Evolutionary conservation across 2,329 filamentous ascomycete genomes (phyloP).

Genomic region (Fusarium algeriense): DNA sequence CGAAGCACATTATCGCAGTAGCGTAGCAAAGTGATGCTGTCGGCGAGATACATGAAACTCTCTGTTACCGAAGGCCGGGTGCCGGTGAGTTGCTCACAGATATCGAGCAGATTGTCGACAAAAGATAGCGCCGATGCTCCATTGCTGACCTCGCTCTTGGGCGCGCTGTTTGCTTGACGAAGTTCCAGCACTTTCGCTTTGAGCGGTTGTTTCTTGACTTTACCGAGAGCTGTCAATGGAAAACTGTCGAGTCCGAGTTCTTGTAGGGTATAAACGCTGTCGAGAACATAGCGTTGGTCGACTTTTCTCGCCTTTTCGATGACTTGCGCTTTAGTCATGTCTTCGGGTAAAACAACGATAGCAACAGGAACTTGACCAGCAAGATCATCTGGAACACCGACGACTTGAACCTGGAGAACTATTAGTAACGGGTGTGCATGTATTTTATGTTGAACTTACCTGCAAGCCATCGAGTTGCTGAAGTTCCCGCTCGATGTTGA

Average conservation of each 20-base stretch:
- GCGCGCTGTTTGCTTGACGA: background rate
- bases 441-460: constrained; percentile 23
- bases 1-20: constrained; percentile 52
- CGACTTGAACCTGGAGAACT: constrained; percentile 52
- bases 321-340: constrained; percentile 50
- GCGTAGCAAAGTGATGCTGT: constrained; percentile 55
- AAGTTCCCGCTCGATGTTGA: constrained; percentile 53
- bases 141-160: background rate
- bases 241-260: constrained; percentile 56
- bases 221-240: constrained; percentile 59
- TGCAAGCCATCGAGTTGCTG: constrained; percentile 51
- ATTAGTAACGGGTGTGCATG: constrained; percentile 11
- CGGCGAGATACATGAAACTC: constrained; percentile 48
- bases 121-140: constrained; percentile 16
- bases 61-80: constrained; percentile 44
- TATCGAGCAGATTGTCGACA: constrained; percentile 34
- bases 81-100: constrained; percentile 51
- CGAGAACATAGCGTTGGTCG: constrained; percentile 56
- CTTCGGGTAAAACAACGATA: constrained; percentile 53
- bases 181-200: constrained; percentile 40
- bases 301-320: constrained; percentile 47
- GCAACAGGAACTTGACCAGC: constrained; percentile 63
- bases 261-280: constrained; percentile 55
- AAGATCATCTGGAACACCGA: constrained; percentile 58
- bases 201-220: constrained; percentile 58